Evolutionary conservation across 768 basidiomycete genomes (phyloP), one percentile per base, ranked within the genome.

Genomic region (Sutorius australiensis): DNA sequence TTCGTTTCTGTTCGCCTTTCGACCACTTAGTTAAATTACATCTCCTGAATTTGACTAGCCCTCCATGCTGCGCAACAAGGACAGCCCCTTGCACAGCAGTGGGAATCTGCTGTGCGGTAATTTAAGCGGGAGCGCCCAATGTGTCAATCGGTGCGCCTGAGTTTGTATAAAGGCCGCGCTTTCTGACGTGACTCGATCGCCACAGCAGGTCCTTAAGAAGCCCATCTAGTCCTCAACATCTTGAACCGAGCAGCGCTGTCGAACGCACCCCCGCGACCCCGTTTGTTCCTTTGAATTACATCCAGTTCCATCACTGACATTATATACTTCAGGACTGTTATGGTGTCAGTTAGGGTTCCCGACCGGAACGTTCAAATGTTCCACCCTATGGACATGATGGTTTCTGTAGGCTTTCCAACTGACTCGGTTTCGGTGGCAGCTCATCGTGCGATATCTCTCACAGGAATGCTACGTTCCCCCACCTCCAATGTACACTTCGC

Each of bases 11-110:
- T 19, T 47, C 38, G 19, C 44, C 41, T 5, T 48, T 24, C 41
- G 17, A 37, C 13, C 16, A 7, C 17, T 30, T 11, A 43, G 5
- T 32, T 38, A 16, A 16, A 41, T 17, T 12, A 28, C 9, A 19
- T 37, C n/a, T 14, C 36, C 33, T 41, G 46, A 36, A 14, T 12
- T 38, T 54, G 45, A 38, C 31, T 16, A 32, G 21, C 32, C 51
- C 41, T 49, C 42, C 1, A 60, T 60, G 58, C 16, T 32, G 5
- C 14, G 6, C 3, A 24, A 1, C 6, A 16, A n/a, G 58, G 45
- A 67, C 50, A 62, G 55, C 63, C 53, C 31, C 11, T 1, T 7
- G 3, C 48, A 66, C 65, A 65, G 64, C 39, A 66, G n/a, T 27
- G 19, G 11, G 31, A 39, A 31, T 12, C 8, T 67, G 63, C 59